Conservation (phyloP, 768 basidiomycete genomes). For the Boletus bicolor region DNA sequence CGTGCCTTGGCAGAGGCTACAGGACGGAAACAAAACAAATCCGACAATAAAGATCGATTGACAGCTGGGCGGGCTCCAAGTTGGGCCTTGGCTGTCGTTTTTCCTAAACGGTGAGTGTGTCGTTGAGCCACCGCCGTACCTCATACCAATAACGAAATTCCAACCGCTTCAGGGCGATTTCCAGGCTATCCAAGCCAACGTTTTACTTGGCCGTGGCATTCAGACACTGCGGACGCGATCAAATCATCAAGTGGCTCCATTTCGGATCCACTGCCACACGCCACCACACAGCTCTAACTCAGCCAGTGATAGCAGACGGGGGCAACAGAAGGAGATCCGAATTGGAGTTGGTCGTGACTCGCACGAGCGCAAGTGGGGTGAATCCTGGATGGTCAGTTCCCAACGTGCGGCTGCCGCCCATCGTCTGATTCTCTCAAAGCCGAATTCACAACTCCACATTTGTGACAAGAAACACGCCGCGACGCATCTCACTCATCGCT, state of each 20-base stretch:
- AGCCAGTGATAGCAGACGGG: background rate
- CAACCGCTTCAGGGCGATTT: no score
- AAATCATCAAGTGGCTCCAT: background rate
- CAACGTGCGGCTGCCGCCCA: background rate
- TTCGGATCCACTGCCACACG: background rate
- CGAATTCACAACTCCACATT: background rate
- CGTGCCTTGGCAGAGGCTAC: background rate
- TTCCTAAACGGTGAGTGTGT: background rate
- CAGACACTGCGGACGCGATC: no score
- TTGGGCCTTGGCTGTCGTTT: background rate
- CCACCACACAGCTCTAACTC: background rate
- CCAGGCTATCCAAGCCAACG: background rate
- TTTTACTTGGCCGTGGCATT: background rate
- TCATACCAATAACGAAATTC: no score
- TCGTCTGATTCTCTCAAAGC: background rate
- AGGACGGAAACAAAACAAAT: constrained; percentile 1
- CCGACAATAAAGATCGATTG: background rate
- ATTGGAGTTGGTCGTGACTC: background rate
- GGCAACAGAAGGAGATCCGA: background rate
- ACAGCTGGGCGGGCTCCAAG: background rate
- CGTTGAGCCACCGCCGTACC: no score
- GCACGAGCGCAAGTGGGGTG: background rate
- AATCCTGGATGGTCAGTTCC: background rate
- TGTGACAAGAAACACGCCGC: background rate
- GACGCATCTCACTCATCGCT: background rate